Conservation (phyloP, 257 asterid genomes). For the Gentiana macrophylla region DNA sequence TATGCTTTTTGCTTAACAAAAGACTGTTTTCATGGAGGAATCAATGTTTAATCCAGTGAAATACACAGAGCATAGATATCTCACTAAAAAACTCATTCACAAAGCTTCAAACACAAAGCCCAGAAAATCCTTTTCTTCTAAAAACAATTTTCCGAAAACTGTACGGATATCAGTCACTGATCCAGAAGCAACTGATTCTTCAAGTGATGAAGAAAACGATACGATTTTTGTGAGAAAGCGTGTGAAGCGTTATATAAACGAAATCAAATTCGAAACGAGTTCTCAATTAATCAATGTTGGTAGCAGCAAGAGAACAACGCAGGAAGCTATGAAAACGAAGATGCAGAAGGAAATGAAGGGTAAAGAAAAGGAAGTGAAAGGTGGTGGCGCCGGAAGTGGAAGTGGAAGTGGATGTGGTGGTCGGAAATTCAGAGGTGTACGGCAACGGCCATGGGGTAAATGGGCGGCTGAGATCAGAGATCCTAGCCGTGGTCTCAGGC, state of each 20-base stretch:
- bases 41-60: slow-evolving; percentile 41
- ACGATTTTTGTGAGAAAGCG: slow-evolving; percentile 34
- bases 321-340: slow-evolving; percentile 20
- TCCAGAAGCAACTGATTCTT: slow-evolving; percentile 80
- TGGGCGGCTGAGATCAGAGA: slow-evolving; percentile 50
- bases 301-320: slow-evolving; percentile 7
- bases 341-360: slow-evolving; percentile 24
- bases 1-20: too few relatives aligned
- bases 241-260: slow-evolving; percentile 44
- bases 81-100: slow-evolving; percentile 25
- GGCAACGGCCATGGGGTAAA: slow-evolving; percentile 47
- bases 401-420: slow-evolving; percentile 5
- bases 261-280: slow-evolving; percentile 36
- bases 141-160: slow-evolving; percentile 15
- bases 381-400: slow-evolving; percentile 1
- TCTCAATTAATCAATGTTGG: background rate
- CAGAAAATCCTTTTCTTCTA: slow-evolving; percentile 11
- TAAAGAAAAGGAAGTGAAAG: slow-evolving; percentile 3
- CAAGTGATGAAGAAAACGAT: slow-evolving; percentile 54
- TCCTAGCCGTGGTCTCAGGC: slow-evolving; percentile 31
- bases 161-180: slow-evolving; percentile 53
- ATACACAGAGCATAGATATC: slow-evolving; percentile 47
- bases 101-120: slow-evolving; percentile 23
- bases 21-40: slow-evolving; percentile 32
- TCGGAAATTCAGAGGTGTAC: slow-evolving; percentile 35